phyloP scores from a whole-genome alignment of 306 rosid genomes.

The Prosopis cineraria region DNA sequence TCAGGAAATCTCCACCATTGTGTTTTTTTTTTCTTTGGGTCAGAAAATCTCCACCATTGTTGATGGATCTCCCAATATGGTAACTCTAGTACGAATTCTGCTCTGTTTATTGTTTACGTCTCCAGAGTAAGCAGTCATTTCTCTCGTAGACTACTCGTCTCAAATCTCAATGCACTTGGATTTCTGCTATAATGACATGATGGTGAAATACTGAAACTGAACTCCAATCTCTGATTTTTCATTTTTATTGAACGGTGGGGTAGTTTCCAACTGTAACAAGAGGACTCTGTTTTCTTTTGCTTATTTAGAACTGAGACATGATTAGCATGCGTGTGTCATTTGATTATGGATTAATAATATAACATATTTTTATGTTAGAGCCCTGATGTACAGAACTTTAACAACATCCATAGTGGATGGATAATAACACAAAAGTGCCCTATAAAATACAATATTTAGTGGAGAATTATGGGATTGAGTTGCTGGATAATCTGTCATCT shows the following conservation, averaged over 20 bases:
- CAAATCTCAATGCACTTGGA: not conserved
- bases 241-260: not conserved
- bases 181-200: not conserved
- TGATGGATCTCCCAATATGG: conserved; percentile 50
- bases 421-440: not conserved
- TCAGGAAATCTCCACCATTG: too few relatives aligned
- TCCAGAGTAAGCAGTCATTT: conserved; percentile 44
- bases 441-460: not conserved
- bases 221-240: not conserved
- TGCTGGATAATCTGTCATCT: not conserved
- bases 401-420: not conserved
- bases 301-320: not conserved
- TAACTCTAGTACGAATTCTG: not conserved
- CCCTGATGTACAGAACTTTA: not conserved
- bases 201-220: not conserved
- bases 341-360: not conserved
- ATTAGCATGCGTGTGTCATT: not conserved
- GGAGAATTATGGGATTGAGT: not conserved
- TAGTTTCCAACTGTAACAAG: not conserved
- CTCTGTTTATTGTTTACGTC: conserved; percentile 34
- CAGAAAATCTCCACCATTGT: conserved; percentile 47
- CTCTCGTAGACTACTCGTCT: not conserved
- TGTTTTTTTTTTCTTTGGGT: too few relatives aligned
- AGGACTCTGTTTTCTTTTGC: not conserved
- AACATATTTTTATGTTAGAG: not conserved